Evolutionary conservation across 2,329 filamentous ascomycete genomes (phyloP).

Genomic region (Epichloe amarillans): DNA sequence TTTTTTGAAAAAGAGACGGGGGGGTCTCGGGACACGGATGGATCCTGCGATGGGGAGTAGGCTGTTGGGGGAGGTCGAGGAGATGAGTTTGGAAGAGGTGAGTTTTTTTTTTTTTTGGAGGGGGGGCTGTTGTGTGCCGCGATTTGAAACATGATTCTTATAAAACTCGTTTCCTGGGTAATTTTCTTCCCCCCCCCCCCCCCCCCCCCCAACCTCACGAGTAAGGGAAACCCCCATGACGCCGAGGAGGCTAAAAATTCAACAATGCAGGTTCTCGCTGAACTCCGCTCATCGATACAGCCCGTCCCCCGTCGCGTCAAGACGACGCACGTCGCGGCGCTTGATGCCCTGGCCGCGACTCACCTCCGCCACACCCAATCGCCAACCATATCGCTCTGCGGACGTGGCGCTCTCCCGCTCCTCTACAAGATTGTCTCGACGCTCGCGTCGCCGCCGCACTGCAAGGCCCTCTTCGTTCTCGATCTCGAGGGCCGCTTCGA

Average conservation of each 20-base stretch:
- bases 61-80: conserved; percentile 41
- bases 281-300: background rate
- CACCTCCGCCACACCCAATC: conserved; percentile 36
- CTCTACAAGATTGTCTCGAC: conserved; percentile 41
- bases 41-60: conserved; percentile 32
- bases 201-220: no score
- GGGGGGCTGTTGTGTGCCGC: no score
- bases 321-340: conserved; percentile 26
- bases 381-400: conserved; percentile 34
- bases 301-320: conserved; percentile 10
- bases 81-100: conserved; percentile 47
- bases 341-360: conserved; percentile 32
- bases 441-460: conserved; percentile 33
- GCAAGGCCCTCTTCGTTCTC: conserved; percentile 38
- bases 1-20: no score
- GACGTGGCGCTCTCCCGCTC: conserved; percentile 36
- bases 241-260: no score
- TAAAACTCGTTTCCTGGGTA: no score
- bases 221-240: no score
- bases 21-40: conserved; percentile 9
- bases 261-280: conserved; percentile 5
- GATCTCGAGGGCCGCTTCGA: conserved; percentile 45
- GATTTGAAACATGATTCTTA: no score
- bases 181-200: no score
- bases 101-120: conserved; percentile 11